Base-by-base conservation (phyloP, 225 moss, liverwort and hornwort genomes). In the Climacium dendroides region DNA sequence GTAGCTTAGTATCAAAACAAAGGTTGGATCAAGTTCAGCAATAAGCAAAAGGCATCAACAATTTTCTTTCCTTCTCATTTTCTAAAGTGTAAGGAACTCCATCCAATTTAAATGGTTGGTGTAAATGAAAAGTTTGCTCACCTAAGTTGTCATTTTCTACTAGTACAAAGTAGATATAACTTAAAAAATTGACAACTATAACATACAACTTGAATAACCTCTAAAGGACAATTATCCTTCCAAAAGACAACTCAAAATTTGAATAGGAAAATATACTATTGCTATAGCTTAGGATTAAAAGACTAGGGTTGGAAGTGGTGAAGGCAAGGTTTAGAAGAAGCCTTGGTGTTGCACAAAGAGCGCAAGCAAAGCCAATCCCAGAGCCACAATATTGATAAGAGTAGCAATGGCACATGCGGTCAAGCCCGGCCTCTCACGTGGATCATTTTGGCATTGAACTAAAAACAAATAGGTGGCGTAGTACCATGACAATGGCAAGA, bases 401-500 rank as follows among this genome's bases (percentile, higher is more conserved):
- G 94, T 41, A 13, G 92, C 92, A 5, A 93, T 90, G 13, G 90
- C 66, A 64, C 92, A 94, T 2, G 93, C 86, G 3, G 75, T 89
- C 18, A 94, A 71, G 30, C 94, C 91, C 1, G 89, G 65, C 26
- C 92, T 87, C 45, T 94, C 93, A 24, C 87, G 85, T 1, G 85
- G 85, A 34, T 94, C 90, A 78, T 78, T 87, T 25, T 75, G 90
- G 29, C 86, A 82, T 16, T 78, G 78, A 24, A 17, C 53, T 4
- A 85, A 52, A 15, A 93, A 92, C 6, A 84, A 17, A 43, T 79
- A 94, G 20, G 88, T 83, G 58, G 91, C 91, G 1, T 93, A 93
- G 90, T 91, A 93, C 93, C 92, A 94, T 24, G 90, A 90, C 19
- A 93, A 64, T 7, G 94, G 89, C 12, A 93, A 4, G 15, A 93